These are phyloP conservation scores for Pichia sp. DNA, from an alignment of 1,139 yeast species.

Conservation along the genomic window DNA sequence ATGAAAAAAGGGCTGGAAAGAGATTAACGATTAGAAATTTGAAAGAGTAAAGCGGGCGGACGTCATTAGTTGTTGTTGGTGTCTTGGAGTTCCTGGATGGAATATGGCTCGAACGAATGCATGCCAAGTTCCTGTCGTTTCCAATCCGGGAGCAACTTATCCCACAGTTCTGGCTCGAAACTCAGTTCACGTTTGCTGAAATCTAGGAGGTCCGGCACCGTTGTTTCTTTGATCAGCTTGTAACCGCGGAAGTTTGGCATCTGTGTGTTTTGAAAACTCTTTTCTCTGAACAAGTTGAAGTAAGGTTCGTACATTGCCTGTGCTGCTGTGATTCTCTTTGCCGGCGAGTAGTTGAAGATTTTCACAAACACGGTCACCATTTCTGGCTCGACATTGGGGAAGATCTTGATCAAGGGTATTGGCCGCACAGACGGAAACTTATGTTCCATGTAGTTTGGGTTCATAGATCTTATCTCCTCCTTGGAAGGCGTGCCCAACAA, in stretches of 20 bases:
- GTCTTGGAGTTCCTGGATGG: constrained; percentile 28
- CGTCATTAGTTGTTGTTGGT: constrained; percentile 14
- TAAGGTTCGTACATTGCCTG: constrained; percentile 67
- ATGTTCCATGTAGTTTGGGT: constrained; percentile 96
- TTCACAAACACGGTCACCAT: constrained; percentile 58
- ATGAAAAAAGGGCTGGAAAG: background rate
- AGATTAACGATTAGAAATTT: background rate
- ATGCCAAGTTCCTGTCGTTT: constrained; percentile 23
- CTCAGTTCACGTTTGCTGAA: constrained; percentile 30
- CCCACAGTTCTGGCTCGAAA: constrained; percentile 24
- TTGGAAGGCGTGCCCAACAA: constrained; percentile 92
- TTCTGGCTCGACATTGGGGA: constrained; percentile 59
- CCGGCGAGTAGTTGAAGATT: constrained; percentile 73
- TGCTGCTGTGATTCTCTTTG: constrained; percentile 62
- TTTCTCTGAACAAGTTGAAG: constrained; percentile 68
- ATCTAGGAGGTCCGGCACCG: constrained; percentile 29
- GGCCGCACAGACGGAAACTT: constrained; percentile 95
- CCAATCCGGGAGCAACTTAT: constrained; percentile 30
- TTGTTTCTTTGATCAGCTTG: constrained; percentile 20
- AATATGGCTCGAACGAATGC: constrained; percentile 24
- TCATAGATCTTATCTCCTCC: constrained; percentile 91
- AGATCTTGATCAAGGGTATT: constrained; percentile 80
- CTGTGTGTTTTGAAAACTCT: constrained; percentile 33
- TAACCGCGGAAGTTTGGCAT: constrained; percentile 29
- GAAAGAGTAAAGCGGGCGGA: background rate